phyloP scores from a whole-genome alignment of 192 early-diverging fungal genomes.

The Neocallimastix lanati region DNA sequence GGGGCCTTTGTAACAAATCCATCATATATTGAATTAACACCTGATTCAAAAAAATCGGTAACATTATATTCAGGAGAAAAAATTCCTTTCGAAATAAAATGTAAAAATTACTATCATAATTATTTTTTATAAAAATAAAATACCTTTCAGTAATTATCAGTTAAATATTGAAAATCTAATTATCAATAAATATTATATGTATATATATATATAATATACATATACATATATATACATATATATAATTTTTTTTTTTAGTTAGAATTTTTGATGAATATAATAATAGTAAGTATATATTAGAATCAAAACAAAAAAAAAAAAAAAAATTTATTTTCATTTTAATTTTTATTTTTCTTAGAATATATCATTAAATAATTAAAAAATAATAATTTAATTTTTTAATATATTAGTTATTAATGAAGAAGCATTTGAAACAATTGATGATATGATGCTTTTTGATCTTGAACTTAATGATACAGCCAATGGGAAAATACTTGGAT shows the following conservation, averaged over 20 bases:
- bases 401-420: neutral
- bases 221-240: too few species aligned
- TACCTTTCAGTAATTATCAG: too few species aligned
- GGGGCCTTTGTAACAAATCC: neutral
- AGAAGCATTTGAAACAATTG: neutral
- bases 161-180: too few species aligned
- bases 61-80: neutral
- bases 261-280: neutral
- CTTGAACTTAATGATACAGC: neutral
- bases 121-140: too few species aligned
- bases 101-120: neutral
- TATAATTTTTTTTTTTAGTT: too few species aligned
- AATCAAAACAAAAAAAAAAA: too few species aligned
- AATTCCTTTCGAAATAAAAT: neutral
- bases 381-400: too few species aligned
- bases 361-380: too few species aligned
- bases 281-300: neutral
- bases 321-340: too few species aligned
- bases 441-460: neutral
- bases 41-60: neutral
- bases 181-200: too few species aligned
- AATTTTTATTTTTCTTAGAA: too few species aligned
- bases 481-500: neutral
- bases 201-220: too few species aligned
- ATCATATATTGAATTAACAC: neutral